Evolutionary conservation across 1,284 basidiomycete species (phyloP), one percentile per base, ranked within the genome.

Genomic region (Fomitopsis betulina): DNA sequence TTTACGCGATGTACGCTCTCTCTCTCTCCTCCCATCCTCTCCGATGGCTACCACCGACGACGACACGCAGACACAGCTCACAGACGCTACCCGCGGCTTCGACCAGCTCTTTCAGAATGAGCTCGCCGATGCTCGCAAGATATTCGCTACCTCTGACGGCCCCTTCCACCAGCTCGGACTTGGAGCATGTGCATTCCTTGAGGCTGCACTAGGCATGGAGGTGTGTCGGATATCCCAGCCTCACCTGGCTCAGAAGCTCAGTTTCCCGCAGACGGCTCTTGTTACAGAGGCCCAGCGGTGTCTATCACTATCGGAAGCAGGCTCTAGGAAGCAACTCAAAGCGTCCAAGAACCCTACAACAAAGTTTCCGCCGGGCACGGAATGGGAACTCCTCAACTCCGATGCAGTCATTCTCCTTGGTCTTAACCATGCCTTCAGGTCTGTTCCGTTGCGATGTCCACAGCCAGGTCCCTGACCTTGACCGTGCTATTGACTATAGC

Each of bases 161-260:
- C 83, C 89, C 0, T 87, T 89, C 67, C 88, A 91, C 69, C 75
- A 81, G 37, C 76, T 91, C 58, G 89, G 89, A 2, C 73, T 84
- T 0, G 90, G 89, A n/a, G 83, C 85, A 0, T 85, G 84, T 60
- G 80, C 83, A 1, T 91, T 91, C 64, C 73, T 92, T 33, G 85
- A 90, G 70, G 90, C 89, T 2, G 88, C 87, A 1, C 72, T 92
- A n/a, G 87, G 88, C 19, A 85, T 91, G 85, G 89, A 92, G 81
- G 86, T 85, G 45, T n/a, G 76, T 68, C 19, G 25, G 15, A 25
- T 17, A 40, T 49, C 55, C 54, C 47, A 60, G 58, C 54, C 45
- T 58, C 54, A 43, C 50, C 57, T 21, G 19, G 13, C 3, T 47
- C 4, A 3, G 25, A 47, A 21, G 23, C 23, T 19, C 9, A 27